phyloP scores from a whole-genome alignment of 331 rosid species.

The Quercus lobata region DNA sequence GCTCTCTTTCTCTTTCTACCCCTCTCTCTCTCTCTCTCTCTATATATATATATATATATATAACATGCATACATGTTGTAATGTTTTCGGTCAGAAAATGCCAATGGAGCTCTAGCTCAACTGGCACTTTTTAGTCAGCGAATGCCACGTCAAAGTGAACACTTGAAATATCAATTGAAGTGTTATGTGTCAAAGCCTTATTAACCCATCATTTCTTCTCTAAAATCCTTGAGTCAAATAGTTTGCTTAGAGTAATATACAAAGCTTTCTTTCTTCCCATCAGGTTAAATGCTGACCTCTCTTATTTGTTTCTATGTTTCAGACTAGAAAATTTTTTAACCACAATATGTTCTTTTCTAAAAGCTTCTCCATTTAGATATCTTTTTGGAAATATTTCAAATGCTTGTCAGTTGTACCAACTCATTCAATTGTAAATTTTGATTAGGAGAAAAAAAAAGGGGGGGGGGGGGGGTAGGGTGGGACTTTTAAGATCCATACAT shows the following conservation, averaged over 20 bases:
- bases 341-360: not conserved
- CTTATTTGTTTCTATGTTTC: not conserved
- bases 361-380: not conserved
- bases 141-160: not conserved
- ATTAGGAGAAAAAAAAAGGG: not conserved
- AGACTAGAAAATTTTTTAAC: not conserved
- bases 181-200: not conserved
- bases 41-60: not conserved
- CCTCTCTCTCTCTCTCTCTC: no score
- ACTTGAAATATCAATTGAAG: not conserved
- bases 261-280: not conserved
- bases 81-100: no score
- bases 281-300: not conserved
- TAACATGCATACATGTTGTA: no score
- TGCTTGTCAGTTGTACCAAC: not conserved
- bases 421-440: not conserved
- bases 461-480: not conserved
- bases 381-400: not conserved
- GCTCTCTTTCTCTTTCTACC: no score
- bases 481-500: not conserved
- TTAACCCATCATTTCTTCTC: not conserved
- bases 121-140: not conserved
- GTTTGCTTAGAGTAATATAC: not conserved
- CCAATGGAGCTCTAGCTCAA: not conserved
- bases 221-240: not conserved